Base-by-base conservation (phyloP, 371 early-diverging fungal species). In the Blastocladiella emersonii region DNA sequence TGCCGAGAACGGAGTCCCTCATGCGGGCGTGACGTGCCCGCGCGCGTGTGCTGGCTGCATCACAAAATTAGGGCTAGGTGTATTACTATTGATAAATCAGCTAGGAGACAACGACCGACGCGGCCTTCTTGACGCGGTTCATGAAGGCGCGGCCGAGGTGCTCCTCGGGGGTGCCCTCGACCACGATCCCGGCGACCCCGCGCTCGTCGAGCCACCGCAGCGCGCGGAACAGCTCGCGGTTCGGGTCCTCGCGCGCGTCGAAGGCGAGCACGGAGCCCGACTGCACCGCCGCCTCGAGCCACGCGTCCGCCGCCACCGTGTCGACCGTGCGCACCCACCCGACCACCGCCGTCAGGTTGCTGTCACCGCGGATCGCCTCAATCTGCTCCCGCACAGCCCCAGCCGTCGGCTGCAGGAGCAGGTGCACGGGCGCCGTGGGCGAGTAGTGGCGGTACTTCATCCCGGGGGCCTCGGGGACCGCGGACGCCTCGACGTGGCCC, bases 391-490 rank as follows among this genome's bases (percentile, higher is more conserved):
- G n/a, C n/a, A n/a, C n/a, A n/a, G n/a, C n/a, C n/a, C n/a, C 17
- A 1, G 32, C 1, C 5, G 53, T 51, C 1, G 30, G 30, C 27
- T 25, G 8, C 17, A 87, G 86, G 64, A 93, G 73, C 49, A 96
- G 67, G 7, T 90, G 77, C 15, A 98, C 94, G 61, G 81, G 80
- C 0, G 91, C 91, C 35, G 87, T 80, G 6, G 99, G 99, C 10
- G 96, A 88, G 71, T 99, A 99, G 78, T 99, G 99, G 34, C 93
- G 84, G 68, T 99, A 99, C 74, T 99, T 98, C 93, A 95, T 97
- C 4, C 99, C 99, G 10, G 99, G 99, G 23, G 97, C 95, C 0
- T 90, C 89, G 0, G 96, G 97, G 8, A 83, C 78, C 51, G 68
- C 69, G 62, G 92, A 94, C 65, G 87, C 87, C 0, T 78, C 77